A percentile compares a stretch with the other conserved stretches of the same genome.
Conservation (phyloP, 352 stramenopile species). For the Blastocystis sp. region DNA sequence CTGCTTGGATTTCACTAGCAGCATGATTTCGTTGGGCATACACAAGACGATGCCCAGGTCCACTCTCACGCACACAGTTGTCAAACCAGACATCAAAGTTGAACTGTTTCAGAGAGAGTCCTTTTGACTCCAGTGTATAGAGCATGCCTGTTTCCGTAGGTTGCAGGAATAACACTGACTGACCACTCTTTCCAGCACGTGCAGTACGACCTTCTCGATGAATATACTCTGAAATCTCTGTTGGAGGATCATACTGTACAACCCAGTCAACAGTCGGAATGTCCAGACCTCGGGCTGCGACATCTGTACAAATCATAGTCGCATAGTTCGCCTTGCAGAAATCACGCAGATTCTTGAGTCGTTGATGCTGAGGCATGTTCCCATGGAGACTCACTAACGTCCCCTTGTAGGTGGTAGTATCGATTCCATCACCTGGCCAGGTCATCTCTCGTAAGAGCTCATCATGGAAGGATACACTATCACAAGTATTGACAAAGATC, state of each 20-base stretch:
- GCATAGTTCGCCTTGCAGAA: slow-evolving; percentile 42
- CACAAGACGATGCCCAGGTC: background rate
- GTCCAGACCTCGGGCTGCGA: slow-evolving; percentile 80
- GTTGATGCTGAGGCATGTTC: slow-evolving; percentile 52
- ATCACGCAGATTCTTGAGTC: slow-evolving; percentile 26
- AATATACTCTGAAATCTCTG: slow-evolving; percentile 76
- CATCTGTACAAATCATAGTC: slow-evolving; percentile 77
- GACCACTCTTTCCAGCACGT: slow-evolving; percentile 74
- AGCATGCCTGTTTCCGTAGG: slow-evolving; percentile 88
- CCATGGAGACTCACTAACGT: slow-evolving; percentile 14
- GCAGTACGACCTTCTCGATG: slow-evolving; percentile 79
- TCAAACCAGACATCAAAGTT: slow-evolving; percentile 67
- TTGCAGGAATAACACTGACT: slow-evolving; percentile 89
- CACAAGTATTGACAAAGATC: slow-evolving; percentile 92
- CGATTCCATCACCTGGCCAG: slow-evolving; percentile 61
- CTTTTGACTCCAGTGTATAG: slow-evolving; percentile 79
- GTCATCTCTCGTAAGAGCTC: slow-evolving; percentile 73
- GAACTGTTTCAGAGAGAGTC: slow-evolving; percentile 73
- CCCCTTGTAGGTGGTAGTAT: background rate
- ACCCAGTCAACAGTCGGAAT: slow-evolving; percentile 80
- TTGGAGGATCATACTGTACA: slow-evolving; percentile 82
- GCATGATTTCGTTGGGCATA: slow-evolving; percentile 55
- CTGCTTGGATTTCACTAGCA: slow-evolving; percentile 53
- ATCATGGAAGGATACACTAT: slow-evolving; percentile 90
- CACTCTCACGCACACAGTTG: slow-evolving; percentile 36